These are phyloP conservation scores for Malus hybrid DNA, from an alignment of 331 rosid species.

Conservation along the genomic window DNA sequence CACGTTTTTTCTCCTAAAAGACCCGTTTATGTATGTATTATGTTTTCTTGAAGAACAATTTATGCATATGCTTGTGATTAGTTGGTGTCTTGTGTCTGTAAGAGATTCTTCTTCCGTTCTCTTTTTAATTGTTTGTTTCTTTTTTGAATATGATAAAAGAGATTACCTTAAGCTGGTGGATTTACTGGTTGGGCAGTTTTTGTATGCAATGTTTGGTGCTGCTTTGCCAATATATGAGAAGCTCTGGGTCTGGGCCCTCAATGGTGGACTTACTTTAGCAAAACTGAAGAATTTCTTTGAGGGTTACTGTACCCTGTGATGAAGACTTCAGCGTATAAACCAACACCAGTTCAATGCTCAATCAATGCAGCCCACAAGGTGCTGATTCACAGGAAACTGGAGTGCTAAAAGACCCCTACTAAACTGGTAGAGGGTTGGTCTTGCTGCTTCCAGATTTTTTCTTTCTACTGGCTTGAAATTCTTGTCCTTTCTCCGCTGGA, in stretches of 20 bases:
- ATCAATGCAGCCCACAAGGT: background rate
- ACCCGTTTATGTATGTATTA: background rate
- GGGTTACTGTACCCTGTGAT: background rate
- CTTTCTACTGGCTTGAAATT: background rate
- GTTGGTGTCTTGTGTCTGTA: background rate
- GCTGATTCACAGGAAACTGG: background rate
- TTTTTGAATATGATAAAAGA: background rate
- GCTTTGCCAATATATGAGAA: background rate
- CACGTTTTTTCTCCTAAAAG: background rate
- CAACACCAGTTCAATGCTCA: background rate
- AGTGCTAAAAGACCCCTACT: background rate
- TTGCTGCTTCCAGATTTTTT: background rate
- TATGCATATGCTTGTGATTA: background rate
- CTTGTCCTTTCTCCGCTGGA: background rate
- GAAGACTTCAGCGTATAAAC: background rate
- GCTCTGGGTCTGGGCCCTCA: background rate
- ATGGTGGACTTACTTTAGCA: background rate
- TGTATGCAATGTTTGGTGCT: background rate
- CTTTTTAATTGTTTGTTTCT: background rate
- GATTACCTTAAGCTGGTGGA: slow-evolving; percentile 5
- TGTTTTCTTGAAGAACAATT: background rate
- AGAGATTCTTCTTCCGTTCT: background rate
- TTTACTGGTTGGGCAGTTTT: background rate
- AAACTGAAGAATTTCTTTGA: background rate
- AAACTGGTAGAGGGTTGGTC: too few relatives aligned